Evolutionary conservation across 2,329 filamentous ascomycete species (phyloP).

Genomic region (Emergomyces pasteurianus): DNA sequence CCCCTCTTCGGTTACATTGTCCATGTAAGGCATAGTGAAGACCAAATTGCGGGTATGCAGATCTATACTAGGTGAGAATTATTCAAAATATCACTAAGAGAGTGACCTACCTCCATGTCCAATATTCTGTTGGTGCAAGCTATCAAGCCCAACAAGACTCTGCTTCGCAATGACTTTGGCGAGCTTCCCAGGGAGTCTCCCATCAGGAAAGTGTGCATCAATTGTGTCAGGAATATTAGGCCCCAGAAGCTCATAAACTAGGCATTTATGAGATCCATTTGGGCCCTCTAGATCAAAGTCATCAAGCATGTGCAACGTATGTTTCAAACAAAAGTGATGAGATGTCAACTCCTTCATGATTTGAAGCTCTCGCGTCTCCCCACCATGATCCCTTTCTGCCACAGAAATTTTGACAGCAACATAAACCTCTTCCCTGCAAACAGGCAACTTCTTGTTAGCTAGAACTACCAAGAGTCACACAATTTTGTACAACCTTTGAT

Average conservation of each 20-base stretch:
- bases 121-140: conserved; percentile 30
- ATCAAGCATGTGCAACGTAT: conserved; percentile 28
- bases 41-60: conserved; percentile 19
- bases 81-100: conserved; percentile 2
- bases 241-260: conserved; percentile 33
- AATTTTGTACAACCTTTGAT: conserved; percentile 7
- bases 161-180: conserved; percentile 33
- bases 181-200: conserved; percentile 29
- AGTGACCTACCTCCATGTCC: conserved; percentile 26
- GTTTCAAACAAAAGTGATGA: conserved; percentile 8
- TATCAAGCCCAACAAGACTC: conserved; percentile 24
- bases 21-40: conserved; percentile 13
- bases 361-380: conserved; percentile 11
- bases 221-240: conserved; percentile 29
- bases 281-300: conserved; percentile 30
- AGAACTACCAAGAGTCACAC: not conserved
- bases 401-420: conserved; percentile 17
- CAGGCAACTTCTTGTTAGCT: conserved; percentile 6
- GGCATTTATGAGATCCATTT: conserved; percentile 34
- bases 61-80: conserved; percentile 15
- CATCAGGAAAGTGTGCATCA: conserved; percentile 21
- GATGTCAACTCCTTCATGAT: not conserved
- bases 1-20: conserved; percentile 11
- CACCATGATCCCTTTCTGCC: conserved; percentile 8
- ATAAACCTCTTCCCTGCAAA: conserved; percentile 11